phyloP scores from a whole-genome alignment of 2,329 filamentous ascomycete species.

The Nannizziopsis barbatae region DNA sequence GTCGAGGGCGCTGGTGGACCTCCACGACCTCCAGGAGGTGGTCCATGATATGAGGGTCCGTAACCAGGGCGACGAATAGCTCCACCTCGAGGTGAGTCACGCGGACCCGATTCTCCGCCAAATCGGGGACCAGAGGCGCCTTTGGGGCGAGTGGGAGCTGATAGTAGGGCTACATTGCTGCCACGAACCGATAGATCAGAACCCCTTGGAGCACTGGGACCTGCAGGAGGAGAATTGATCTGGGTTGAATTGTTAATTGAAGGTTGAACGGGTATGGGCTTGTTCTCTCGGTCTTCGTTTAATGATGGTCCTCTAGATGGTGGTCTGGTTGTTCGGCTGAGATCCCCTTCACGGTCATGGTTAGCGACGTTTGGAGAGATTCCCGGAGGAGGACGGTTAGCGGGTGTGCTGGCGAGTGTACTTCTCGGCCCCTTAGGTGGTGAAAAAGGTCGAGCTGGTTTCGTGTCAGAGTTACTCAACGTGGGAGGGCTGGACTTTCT shows the following conservation, averaged over 20 bases:
- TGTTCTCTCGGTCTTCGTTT: slow-evolving; percentile 2
- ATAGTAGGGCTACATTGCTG: slow-evolving; percentile 32
- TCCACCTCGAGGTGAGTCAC: slow-evolving; percentile 23
- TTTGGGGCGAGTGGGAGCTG: slow-evolving; percentile 39
- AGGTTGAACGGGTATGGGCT: slow-evolving; percentile 18
- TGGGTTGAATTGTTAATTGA: slow-evolving; percentile 21
- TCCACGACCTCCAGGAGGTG: slow-evolving; percentile 30
- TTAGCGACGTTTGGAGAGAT: neutral
- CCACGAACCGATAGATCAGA: slow-evolving; percentile 30
- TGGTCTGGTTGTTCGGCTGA: neutral
- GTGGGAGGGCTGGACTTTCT: slow-evolving; percentile 13
- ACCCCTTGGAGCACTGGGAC: slow-evolving; percentile 29
- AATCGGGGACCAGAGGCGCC: slow-evolving; percentile 27
- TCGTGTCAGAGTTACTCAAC: neutral
- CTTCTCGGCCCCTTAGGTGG: slow-evolving; percentile 14
- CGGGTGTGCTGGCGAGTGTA: slow-evolving; percentile 3
- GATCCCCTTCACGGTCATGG: slow-evolving; percentile 14
- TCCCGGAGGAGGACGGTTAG: slow-evolving; percentile 16
- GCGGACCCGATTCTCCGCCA: slow-evolving; percentile 9
- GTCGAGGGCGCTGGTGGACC: slow-evolving; percentile 1
- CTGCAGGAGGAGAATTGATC: slow-evolving; percentile 27
- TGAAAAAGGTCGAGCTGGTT: slow-evolving; percentile 5
- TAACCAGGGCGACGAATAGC: slow-evolving; percentile 27
- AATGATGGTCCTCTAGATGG: slow-evolving; percentile 2
- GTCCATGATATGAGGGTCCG: slow-evolving; percentile 21